Percentiles rank a stretch among this genome's conserved stretches.
Conservation (phyloP, 2,329 filamentous ascomycete genomes). For the Thelonectria olida region DNA sequence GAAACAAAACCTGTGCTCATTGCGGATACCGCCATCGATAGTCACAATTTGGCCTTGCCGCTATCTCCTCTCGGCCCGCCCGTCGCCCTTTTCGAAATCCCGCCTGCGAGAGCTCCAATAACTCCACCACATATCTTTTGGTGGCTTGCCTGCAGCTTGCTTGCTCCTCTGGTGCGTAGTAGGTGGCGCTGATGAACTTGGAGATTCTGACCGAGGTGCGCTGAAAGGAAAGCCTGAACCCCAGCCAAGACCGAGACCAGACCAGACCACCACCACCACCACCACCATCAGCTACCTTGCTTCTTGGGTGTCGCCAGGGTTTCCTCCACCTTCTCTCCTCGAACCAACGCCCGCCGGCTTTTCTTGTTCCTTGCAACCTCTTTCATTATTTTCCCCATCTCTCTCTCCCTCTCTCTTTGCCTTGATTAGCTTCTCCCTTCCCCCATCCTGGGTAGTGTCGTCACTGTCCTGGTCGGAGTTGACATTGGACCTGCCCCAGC, state of each 20-base stretch:
- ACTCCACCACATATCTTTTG: conserved; percentile 9
- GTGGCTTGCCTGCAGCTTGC: conserved; percentile 2
- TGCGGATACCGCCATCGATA: conserved; percentile 7
- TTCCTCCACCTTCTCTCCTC: conserved; percentile 19
- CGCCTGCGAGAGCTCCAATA: background rate
- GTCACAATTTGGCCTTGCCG: background rate
- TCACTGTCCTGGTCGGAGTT: conserved; percentile 24
- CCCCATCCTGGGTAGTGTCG: conserved; percentile 18
- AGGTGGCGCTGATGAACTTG: background rate
- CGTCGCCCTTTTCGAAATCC: background rate
- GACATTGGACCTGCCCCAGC: conserved; percentile 4
- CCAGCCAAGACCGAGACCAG: background rate
- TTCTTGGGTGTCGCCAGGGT: conserved; percentile 4
- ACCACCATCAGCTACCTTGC: conserved; percentile 8
- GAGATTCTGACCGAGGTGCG: conserved; percentile 14
- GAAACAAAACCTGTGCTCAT: background rate
- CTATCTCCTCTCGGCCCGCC: conserved; percentile 17
- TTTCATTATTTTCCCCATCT: conserved; percentile 29
- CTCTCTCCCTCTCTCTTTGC: conserved; percentile 25
- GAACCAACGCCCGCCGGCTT: conserved; percentile 23
- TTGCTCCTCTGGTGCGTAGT: background rate
- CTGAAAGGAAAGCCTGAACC: background rate
- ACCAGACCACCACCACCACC: conserved; percentile 3
- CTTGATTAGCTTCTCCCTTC: conserved; percentile 19
- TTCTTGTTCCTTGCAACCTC: conserved; percentile 24